Evolutionary conservation across 2,329 filamentous ascomycete species (phyloP), one percentile per base, ranked within the genome.

Genomic region (Colletotrichum neosansevieriae): DNA sequence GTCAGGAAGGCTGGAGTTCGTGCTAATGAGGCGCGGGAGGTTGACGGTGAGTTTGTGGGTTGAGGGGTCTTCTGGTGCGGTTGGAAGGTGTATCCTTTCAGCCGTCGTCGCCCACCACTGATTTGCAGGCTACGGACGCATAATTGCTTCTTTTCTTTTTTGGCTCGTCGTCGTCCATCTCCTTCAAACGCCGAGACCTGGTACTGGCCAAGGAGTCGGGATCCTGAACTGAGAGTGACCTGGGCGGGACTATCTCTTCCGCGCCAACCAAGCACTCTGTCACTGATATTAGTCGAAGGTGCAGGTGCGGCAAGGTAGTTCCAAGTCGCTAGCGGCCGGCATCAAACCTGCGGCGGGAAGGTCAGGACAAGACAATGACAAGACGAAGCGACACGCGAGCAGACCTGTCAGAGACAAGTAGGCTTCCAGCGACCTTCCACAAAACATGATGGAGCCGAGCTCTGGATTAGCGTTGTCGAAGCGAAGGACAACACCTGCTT

Each of bases 81-180:
- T 29, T 64, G 59, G 53, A 68, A 54, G 53, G 60, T 53, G 42
- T 10, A 58, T 57, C 65, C 65, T 60, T 54, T 19, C 53, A 47
- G 49, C 21, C 15, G 13, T 51, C 53, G 53, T n/a, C 60, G n/a
- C n/a, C n/a, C 65, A 51, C 65, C 60, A 60, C 60, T 58, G 58
- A 68, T 64, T 64, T 64, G 61, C 38, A 51, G 47, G 60, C 59
- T 36, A 47, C 34, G 40, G 58, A 40, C 50, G 51, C 19, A 58
- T 47, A 53, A 50, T 49, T 40, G 21, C 29, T 53, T 58, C 45
- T 17, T 68, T 64, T 53, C 53, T 64, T 15, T 51, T 47, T 54
- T 29, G 24, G 24, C 5, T 12, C 34, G 12, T 13, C 34, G 24
- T 21, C 19, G 44, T 50, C 57, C n/a, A n/a, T 34, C 24, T 38